phyloP scores from a whole-genome alignment of 345 rosid species.

The Angophora floribunda region DNA sequence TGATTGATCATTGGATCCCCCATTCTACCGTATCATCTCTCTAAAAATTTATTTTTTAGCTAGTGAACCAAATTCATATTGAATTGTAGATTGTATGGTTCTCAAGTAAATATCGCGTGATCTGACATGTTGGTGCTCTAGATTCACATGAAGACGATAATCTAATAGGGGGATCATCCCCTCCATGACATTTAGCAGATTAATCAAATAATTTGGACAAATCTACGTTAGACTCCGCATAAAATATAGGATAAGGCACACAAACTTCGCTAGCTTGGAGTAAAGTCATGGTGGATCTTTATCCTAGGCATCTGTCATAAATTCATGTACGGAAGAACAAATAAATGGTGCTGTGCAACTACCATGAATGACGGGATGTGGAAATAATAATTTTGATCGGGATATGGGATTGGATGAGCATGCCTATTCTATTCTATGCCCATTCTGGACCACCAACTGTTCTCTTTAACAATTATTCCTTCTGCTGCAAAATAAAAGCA shows the following conservation, averaged over 20 bases:
- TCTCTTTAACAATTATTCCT: not conserved
- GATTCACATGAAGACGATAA: not conserved
- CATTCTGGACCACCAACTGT: not conserved
- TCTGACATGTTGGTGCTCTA: fast-evolving
- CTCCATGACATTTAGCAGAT: fast-evolving
- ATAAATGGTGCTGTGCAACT: not conserved
- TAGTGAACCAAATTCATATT: not conserved
- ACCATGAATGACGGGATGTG: not conserved
- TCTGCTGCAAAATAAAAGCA: not conserved
- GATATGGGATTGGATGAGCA: not conserved
- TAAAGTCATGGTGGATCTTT: not conserved
- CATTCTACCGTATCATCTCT: not conserved
- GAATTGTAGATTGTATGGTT: not conserved
- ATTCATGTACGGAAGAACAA: not conserved
- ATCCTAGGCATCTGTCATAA: not conserved
- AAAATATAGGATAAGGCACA: not conserved
- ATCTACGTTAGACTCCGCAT: not conserved
- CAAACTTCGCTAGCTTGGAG: not conserved
- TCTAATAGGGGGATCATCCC: not conserved
- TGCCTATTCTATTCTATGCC: not conserved
- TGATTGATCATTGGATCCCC: not conserved
- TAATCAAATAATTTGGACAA: not conserved
- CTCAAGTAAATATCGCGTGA: fast-evolving
- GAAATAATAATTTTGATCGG: not conserved
- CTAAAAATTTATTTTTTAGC: too few relatives aligned